A percentile compares a stretch with the other conserved stretches of the same genome.
Conservation (phyloP, 768 basidiomycete species). For the Chalciporus sphaerocephalus region DNA sequence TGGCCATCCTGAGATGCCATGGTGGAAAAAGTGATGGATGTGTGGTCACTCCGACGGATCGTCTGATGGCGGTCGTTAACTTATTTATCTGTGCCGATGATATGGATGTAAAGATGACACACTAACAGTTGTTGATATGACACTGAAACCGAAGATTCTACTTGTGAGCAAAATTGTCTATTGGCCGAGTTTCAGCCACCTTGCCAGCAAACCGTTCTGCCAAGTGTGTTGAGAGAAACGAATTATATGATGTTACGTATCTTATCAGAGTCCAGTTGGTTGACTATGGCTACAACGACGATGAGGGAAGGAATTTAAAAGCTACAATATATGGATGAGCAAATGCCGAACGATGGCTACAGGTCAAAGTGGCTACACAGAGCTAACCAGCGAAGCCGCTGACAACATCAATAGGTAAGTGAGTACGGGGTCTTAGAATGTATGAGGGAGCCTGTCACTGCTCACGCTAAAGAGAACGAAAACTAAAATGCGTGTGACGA, state of each 20-base stretch:
- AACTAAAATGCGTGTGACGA: conserved; percentile 10
- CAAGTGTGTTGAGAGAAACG: neutral
- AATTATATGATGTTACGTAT: neutral
- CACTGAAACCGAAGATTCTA: too few species aligned
- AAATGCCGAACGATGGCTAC: conserved; percentile 23
- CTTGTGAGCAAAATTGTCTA: too few species aligned
- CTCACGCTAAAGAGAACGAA: conserved; percentile 8
- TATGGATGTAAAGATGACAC: too few species aligned
- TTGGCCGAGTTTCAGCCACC: too few species aligned
- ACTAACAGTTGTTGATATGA: too few species aligned
- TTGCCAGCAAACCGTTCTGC: too few species aligned
- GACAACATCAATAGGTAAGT: conserved; percentile 22
- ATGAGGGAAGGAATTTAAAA: conserved; percentile 2
- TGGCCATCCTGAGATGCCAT: too few species aligned
- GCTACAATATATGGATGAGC: conserved; percentile 22
- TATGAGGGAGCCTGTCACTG: conserved; percentile 6
- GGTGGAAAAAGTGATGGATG: too few species aligned
- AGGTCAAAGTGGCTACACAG: conserved; percentile 23
- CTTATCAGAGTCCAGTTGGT: conserved; percentile 5
- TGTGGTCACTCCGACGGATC: too few species aligned
- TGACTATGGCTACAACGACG: conserved; percentile 24
- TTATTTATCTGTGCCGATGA: too few species aligned
- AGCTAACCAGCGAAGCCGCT: conserved; percentile 10
- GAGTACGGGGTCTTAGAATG: neutral
- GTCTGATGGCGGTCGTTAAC: too few species aligned